Percentiles rank a stretch among this genome's conserved stretches.
Conservation (phyloP, 768 basidiomycete species). For the Mycena latifolia region DNA sequence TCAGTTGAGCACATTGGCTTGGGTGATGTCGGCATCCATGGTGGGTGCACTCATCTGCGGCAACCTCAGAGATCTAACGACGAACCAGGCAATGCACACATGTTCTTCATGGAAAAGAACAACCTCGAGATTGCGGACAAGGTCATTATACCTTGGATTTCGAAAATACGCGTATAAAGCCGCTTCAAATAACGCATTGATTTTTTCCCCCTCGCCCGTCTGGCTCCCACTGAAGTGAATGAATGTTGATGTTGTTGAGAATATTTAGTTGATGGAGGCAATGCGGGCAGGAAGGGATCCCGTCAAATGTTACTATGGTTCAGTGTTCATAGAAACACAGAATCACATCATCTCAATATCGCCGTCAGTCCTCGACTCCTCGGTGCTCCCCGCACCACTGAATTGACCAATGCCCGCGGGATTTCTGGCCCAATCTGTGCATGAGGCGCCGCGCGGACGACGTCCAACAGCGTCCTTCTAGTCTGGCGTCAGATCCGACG, state of each 20-base stretch:
- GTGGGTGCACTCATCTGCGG: background rate
- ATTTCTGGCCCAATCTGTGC: conserved; percentile 91
- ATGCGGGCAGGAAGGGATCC: background rate
- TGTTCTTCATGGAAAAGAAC: conserved; percentile 58
- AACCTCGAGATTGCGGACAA: conserved; percentile 46
- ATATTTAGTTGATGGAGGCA: background rate
- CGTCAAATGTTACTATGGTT: background rate
- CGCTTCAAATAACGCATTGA: background rate
- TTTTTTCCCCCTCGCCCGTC: too few species aligned
- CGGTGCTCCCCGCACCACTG: conserved; percentile 88
- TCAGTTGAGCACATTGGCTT: conserved; percentile 47
- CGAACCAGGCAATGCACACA: conserved; percentile 51
- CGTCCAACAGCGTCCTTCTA: conserved; percentile 97
- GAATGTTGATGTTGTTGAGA: too few species aligned
- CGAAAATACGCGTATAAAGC: conserved; percentile 25
- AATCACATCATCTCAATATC: conserved; percentile 74
- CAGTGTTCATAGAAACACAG: background rate
- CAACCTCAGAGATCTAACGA: background rate
- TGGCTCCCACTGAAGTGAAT: too few species aligned
- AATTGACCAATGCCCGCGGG: conserved; percentile 89
- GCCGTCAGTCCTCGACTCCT: conserved; percentile 72
- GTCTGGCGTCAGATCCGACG: conserved; percentile 93
- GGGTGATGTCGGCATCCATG: conserved; percentile 45
- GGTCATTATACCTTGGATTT: conserved; percentile 50
- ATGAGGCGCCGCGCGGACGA: conserved; percentile 88